Evolutionary conservation across 2,329 filamentous ascomycete genomes (phyloP).

Genomic region (Sclerotinia subarctica): DNA sequence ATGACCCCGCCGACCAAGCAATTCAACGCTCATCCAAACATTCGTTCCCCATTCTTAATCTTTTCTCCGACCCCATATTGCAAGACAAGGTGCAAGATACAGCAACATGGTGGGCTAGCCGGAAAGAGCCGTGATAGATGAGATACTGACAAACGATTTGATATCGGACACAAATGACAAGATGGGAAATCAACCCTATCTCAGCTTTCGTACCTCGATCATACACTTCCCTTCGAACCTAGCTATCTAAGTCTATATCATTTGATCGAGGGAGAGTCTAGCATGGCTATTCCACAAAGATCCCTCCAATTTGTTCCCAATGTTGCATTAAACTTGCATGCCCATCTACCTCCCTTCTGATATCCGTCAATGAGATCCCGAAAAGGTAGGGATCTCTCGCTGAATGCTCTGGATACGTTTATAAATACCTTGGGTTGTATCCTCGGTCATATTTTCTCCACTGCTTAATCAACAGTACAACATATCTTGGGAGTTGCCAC

Average conservation of each 20-base stretch:
- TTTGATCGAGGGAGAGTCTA: not conserved
- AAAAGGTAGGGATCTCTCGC: slow-evolving; percentile 17
- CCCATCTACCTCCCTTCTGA: slow-evolving; percentile 3
- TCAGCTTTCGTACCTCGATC: not conserved
- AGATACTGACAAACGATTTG: not conserved
- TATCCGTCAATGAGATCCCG: slow-evolving; percentile 18
- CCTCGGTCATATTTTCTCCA: slow-evolving; percentile 15
- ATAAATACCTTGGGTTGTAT: slow-evolving; percentile 20
- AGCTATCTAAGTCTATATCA: not conserved
- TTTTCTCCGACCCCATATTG: slow-evolving; percentile 10
- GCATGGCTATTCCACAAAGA: not conserved
- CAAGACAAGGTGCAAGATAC: slow-evolving; percentile 7
- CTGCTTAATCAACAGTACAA: slow-evolving; percentile 16
- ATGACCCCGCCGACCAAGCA: not conserved
- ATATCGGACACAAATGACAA: slow-evolving; percentile 15
- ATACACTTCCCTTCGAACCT: not conserved
- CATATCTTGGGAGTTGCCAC: slow-evolving; percentile 8
- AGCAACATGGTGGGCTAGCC: not conserved
- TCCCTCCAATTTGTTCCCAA: not conserved
- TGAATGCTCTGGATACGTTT: not conserved
- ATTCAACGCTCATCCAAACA: not conserved
- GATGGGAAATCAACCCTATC: not conserved
- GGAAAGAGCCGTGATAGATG: slow-evolving; percentile 6
- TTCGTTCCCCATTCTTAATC: not conserved
- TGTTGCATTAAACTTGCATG: slow-evolving; percentile 18